A percentile compares a stretch with the other conserved stretches of the same genome.
These are phyloP conservation scores for Camillea tinctor DNA, from an alignment of 2,329 filamentous ascomycete genomes.

Conservation along the genomic window DNA sequence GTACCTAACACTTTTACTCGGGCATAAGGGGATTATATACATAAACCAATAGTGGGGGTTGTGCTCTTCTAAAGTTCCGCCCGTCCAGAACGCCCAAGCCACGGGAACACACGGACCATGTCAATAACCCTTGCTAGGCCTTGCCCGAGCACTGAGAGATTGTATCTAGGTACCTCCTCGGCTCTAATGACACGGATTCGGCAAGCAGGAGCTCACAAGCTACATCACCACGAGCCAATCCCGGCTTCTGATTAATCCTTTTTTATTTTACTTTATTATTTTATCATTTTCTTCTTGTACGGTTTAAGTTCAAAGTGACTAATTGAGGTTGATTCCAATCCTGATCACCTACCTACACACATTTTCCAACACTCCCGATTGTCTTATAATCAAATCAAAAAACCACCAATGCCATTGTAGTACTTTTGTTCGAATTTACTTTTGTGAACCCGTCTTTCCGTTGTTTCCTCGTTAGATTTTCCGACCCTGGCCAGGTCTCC, in stretches of 20 bases:
- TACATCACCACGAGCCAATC: constrained; percentile 23
- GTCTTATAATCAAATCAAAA: not conserved
- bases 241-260: constrained; percentile 22
- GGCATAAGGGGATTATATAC: too few species aligned
- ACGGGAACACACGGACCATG: not conserved
- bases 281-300: constrained; percentile 3
- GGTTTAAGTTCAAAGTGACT: constrained; percentile 2
- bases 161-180: constrained; percentile 10
- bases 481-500: constrained; percentile 3
- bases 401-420: not conserved
- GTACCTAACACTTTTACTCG: too few species aligned
- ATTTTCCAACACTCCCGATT: too few species aligned
- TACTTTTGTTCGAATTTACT: not conserved
- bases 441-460: not conserved
- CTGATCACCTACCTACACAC: too few species aligned
- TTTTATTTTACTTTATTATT: too few species aligned
- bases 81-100: constrained; percentile 12
- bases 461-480: not conserved
- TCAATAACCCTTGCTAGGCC: too few species aligned
- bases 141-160: too few species aligned
- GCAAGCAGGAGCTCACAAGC: constrained; percentile 11
- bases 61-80: constrained; percentile 10
- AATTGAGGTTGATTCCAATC: not conserved
- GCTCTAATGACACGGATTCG: constrained; percentile 21
- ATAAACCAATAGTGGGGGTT: not conserved